Conservation (phyloP, 106 monocot genomes). For the Dendrobium catenatum region DNA sequence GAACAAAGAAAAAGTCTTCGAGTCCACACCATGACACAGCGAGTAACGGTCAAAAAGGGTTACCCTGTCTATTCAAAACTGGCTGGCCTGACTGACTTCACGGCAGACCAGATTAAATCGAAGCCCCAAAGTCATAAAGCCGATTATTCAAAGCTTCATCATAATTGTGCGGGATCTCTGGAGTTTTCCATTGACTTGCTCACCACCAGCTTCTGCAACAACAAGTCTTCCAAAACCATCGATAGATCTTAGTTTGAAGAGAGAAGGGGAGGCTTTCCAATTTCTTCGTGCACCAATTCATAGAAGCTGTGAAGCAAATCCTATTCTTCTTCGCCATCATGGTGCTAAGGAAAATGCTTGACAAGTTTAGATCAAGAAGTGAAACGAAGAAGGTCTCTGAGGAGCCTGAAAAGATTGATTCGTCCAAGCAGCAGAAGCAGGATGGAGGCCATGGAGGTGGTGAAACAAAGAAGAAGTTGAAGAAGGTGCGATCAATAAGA, state of each 20-base stretch:
- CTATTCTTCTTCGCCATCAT: neutral
- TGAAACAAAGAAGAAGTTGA: slow-evolving; percentile 17
- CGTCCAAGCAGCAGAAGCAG: neutral
- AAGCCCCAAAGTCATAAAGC: neutral
- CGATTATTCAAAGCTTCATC: neutral
- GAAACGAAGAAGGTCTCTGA: slow-evolving; percentile 1
- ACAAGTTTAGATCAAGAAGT: neutral
- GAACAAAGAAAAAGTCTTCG: neutral
- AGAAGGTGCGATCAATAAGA: slow-evolving; percentile 16
- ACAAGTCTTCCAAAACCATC: neutral
- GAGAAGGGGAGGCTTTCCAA: too few species aligned
- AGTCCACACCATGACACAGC: neutral
- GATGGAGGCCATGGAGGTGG: neutral
- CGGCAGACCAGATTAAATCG: neutral
- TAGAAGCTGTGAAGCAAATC: neutral
- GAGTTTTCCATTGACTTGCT: neutral
- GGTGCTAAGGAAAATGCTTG: slow-evolving; percentile 9
- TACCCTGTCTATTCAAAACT: neutral
- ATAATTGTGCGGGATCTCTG: neutral
- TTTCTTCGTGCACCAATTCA: neutral
- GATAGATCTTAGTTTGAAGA: too few species aligned
- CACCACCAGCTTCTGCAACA: neutral
- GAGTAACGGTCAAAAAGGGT: neutral
- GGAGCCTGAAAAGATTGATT: neutral
- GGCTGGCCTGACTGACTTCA: slow-evolving; percentile 1